A percentile compares a stretch with the other conserved stretches of the same genome.
phyloP scores from a whole-genome alignment of 208 protist genomes.

The Trypanosoma scelopori region DNA sequence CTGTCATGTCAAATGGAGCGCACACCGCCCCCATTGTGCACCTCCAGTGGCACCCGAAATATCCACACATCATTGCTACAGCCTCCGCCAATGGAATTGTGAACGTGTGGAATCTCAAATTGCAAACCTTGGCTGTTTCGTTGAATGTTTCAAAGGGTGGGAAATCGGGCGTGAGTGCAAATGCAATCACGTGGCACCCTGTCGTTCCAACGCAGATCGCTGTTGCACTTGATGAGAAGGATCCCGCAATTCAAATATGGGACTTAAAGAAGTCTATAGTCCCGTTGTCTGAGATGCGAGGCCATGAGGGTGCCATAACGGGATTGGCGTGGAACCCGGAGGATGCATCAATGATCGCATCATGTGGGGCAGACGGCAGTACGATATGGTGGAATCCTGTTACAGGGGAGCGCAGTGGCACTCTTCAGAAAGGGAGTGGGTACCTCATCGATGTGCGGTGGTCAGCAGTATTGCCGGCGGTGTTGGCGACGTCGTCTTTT shows the following conservation, averaged over 20 bases:
- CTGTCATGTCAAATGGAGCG: constrained; percentile 64
- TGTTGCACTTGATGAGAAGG: constrained; percentile 91
- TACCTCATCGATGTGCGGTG: constrained; percentile 96
- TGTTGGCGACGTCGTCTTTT: constrained; percentile 92
- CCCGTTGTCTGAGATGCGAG: constrained; percentile 76
- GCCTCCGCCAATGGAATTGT: constrained; percentile 84
- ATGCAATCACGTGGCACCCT: constrained; percentile 95
- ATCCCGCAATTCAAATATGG: constrained; percentile 96
- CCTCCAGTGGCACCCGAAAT: constrained; percentile 82
- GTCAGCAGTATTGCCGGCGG: constrained; percentile 84
- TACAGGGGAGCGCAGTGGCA: constrained; percentile 67
- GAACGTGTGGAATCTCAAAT: constrained; percentile 95
- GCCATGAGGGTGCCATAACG: constrained; percentile 91
- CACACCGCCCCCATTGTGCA: constrained; percentile 50
- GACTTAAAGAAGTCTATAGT: constrained; percentile 93
- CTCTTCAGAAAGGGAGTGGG: constrained; percentile 63
- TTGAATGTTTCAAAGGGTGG: constrained; percentile 81
- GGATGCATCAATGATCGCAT: constrained; percentile 91
- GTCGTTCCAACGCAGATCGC: constrained; percentile 90
- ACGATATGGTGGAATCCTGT: constrained; percentile 95
- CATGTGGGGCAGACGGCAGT: constrained; percentile 92
- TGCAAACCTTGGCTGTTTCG: constrained; percentile 77
- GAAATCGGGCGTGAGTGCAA: constrained; percentile 51
- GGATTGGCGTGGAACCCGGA: constrained; percentile 92
- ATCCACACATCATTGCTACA: constrained; percentile 93